Conservation (phyloP, 2,329 filamentous ascomycete species). For the Diaporthe citrichinensis region DNA sequence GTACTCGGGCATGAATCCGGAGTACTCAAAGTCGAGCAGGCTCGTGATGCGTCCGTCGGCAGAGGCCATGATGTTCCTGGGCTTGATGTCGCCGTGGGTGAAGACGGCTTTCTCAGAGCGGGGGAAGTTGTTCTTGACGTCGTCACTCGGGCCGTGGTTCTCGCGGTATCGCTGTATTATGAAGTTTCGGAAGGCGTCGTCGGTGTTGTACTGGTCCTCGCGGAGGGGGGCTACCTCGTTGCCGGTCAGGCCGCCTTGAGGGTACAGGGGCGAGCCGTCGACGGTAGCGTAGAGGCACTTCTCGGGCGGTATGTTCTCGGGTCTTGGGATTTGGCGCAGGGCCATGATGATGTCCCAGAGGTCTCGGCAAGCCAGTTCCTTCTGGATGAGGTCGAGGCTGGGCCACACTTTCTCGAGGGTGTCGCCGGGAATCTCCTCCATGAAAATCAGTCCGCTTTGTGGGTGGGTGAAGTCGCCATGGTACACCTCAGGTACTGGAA, state of each 20-base stretch:
- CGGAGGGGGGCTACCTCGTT: not conserved
- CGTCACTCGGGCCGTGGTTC: not conserved
- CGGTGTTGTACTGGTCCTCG: not conserved
- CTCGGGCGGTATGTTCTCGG: not conserved
- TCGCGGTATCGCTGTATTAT: not conserved
- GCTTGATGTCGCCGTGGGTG: slow-evolving; percentile 14
- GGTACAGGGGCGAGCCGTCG: slow-evolving; percentile 12
- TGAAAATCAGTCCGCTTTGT: not conserved
- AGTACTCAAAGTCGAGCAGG: slow-evolving; percentile 2
- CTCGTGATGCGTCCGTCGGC: not conserved
- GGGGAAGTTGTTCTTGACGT: not conserved
- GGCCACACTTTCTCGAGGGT: slow-evolving; percentile 2
- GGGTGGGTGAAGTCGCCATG: not conserved
- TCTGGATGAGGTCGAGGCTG: not conserved
- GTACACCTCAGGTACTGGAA: not conserved
- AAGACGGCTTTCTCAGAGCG: not conserved
- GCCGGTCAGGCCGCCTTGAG: not conserved
- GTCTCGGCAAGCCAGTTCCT: not conserved
- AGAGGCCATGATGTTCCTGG: not conserved
- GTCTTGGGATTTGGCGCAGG: not conserved
- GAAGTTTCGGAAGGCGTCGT: not conserved
- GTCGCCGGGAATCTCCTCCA: slow-evolving; percentile 1
- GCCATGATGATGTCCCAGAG: slow-evolving; percentile 2
- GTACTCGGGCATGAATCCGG: not conserved
- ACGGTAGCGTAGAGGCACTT: not conserved